These are phyloP conservation scores for Pascua guehoae DNA, from an alignment of 1,284 basidiomycete species.

Conservation along the genomic window DNA sequence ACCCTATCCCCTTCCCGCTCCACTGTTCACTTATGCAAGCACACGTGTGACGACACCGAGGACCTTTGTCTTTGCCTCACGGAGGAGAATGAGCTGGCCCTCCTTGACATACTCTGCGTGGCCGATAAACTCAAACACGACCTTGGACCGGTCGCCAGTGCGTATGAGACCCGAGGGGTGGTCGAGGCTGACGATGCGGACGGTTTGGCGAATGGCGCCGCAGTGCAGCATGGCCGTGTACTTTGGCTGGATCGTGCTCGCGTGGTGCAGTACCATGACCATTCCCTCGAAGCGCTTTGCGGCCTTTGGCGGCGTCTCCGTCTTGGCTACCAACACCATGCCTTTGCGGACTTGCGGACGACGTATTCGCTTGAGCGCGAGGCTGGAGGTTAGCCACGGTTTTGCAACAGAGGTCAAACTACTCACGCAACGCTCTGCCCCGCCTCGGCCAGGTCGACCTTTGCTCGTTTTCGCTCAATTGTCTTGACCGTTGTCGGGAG, in stretches of 20 bases:
- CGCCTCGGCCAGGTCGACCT: conserved; percentile 80
- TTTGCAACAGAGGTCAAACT: neutral
- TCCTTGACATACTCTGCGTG: conserved; percentile 86
- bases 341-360: conserved; percentile 83
- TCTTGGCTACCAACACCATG: conserved; percentile 83
- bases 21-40: too few relatives aligned
- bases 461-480: conserved; percentile 89
- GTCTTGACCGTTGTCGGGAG: conserved; percentile 76
- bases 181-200: conserved; percentile 81
- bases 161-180: conserved; percentile 79
- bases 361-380: conserved; percentile 86
- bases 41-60: conserved; percentile 44
- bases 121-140: conserved; percentile 77
- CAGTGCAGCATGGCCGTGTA: conserved; percentile 63
- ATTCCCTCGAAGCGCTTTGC: conserved; percentile 42
- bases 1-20: too few relatives aligned
- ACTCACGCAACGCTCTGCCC: conserved; percentile 81
- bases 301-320: conserved; percentile 66
- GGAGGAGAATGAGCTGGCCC: conserved; percentile 84
- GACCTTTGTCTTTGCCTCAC: conserved; percentile 91
- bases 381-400: conserved; percentile 29
- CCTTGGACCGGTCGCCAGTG: conserved; percentile 84
- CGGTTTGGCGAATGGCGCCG: conserved; percentile 63
- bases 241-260: conserved; percentile 83
- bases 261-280: conserved; percentile 61